Conservation (phyloP, 768 basidiomycete genomes). For the Lactarius indigo region DNA sequence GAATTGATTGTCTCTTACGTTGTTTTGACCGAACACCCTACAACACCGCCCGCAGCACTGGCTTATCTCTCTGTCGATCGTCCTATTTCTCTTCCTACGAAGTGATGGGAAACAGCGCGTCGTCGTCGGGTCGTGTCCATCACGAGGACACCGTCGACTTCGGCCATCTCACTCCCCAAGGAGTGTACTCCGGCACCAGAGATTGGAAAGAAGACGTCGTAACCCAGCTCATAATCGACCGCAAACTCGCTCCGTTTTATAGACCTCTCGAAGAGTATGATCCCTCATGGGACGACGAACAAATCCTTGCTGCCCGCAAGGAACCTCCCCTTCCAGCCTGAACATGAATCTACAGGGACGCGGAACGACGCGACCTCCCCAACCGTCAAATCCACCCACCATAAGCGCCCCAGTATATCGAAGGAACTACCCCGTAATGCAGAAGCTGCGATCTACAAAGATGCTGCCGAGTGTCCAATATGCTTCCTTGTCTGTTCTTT, state of each 20-base stretch:
- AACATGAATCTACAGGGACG: slow-evolving; percentile 38
- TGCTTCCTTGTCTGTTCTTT: slow-evolving; percentile 82
- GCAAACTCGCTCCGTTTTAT: slow-evolving; percentile 93
- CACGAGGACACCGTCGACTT: slow-evolving; percentile 85
- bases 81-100: slow-evolving; percentile 7
- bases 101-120: slow-evolving; percentile 78
- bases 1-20: background rate
- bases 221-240: slow-evolving; percentile 81
- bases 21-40: slow-evolving; percentile 2
- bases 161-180: slow-evolving; percentile 76
- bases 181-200: slow-evolving; percentile 76
- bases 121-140: slow-evolving; percentile 67
- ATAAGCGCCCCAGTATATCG: slow-evolving; percentile 51
- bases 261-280: slow-evolving; percentile 93
- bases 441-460: slow-evolving; percentile 79
- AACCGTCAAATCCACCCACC: slow-evolving; percentile 39
- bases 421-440: slow-evolving; percentile 65
- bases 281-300: slow-evolving; percentile 84
- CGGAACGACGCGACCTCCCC: slow-evolving; percentile 42
- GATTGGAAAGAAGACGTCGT: slow-evolving; percentile 92
- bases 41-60: background rate
- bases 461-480: slow-evolving; percentile 93
- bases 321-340: slow-evolving; percentile 49
- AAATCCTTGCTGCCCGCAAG: slow-evolving; percentile 78
- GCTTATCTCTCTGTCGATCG: background rate